Conservation (phyloP, 148 eudicot species). For the Vaccinium myrtillus region DNA sequence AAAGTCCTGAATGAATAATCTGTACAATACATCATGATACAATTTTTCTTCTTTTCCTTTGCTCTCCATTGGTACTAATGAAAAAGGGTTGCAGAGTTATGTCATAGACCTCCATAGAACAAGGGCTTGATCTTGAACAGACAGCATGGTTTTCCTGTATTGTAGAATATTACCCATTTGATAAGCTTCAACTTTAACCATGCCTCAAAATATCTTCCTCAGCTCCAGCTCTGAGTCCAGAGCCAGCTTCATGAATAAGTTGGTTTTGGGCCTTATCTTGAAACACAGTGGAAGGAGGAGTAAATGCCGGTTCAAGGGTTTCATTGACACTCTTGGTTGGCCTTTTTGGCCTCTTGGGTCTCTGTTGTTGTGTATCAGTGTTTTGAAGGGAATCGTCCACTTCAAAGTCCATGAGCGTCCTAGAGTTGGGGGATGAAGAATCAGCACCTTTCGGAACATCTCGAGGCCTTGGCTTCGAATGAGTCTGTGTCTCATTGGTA, state of each 20-base stretch:
- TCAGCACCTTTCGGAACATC: conserved; percentile 34
- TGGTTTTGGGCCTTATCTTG: conserved; percentile 25
- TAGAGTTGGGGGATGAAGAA: conserved; percentile 32
- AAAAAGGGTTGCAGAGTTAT: not conserved
- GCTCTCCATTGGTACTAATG: not conserved
- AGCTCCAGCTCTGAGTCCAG: conserved; percentile 8
- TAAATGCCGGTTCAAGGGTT: conserved; percentile 69
- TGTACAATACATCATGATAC: conserved; percentile 25
- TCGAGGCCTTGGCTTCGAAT: conserved; percentile 46
- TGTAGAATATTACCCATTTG: not conserved
- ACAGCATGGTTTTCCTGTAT: not conserved
- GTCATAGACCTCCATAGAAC: not conserved
- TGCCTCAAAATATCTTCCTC: conserved; percentile 9
- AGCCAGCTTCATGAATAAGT: conserved; percentile 17
- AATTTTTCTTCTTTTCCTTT: conserved; percentile 13
- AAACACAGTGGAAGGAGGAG: conserved; percentile 24
- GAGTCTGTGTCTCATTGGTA: conserved; percentile 47
- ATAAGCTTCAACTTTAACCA: not conserved
- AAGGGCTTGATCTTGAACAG: not conserved
- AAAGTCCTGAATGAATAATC: conserved; percentile 16
- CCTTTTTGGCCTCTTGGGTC: conserved; percentile 73
- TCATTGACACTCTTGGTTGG: conserved; percentile 93
- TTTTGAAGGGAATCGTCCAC: conserved; percentile 36
- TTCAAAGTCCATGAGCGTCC: conserved; percentile 31
- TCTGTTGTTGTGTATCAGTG: conserved; percentile 35